phyloP scores from a whole-genome alignment of 139 green algal species.

The Edaphochlamys debaryana region DNA sequence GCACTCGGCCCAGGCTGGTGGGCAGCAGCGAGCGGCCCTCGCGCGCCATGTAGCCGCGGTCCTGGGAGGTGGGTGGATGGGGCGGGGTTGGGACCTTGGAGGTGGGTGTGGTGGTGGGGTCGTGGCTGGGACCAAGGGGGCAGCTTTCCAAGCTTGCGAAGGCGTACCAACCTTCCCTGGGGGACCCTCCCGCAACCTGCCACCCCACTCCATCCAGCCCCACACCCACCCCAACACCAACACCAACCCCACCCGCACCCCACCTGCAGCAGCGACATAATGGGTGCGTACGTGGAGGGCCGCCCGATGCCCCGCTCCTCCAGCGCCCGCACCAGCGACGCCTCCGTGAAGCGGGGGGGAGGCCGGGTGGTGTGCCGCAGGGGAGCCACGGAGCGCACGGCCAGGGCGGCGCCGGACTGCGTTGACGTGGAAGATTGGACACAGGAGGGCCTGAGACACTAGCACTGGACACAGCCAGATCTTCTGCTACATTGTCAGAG shows the following conservation, averaged over 20 bases:
- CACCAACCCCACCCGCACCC: neutral
- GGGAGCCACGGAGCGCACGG: conserved; percentile 4
- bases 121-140: no score
- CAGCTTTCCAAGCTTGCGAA: no score
- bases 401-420: neutral
- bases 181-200: no score
- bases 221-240: no score
- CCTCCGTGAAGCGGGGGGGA: conserved; percentile 84
- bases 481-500: no score
- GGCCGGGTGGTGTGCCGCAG: conserved; percentile 80
- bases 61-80: conserved; percentile 38
- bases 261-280: conserved; percentile 82
- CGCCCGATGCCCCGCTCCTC: conserved; percentile 92
- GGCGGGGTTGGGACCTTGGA: neutral
- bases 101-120: neutral
- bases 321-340: conserved; percentile 80
- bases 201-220: no score
- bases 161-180: no score
- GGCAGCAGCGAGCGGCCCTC: conserved; percentile 67
- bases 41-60: conserved; percentile 74
- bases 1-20: conserved; percentile 70
- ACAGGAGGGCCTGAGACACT: no score
- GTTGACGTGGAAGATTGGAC: no score
- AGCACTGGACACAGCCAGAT: no score
- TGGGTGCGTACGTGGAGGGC: conserved; percentile 93